Conservation (phyloP, 2,329 filamentous ascomycete genomes). For the Neonectria punicea region DNA sequence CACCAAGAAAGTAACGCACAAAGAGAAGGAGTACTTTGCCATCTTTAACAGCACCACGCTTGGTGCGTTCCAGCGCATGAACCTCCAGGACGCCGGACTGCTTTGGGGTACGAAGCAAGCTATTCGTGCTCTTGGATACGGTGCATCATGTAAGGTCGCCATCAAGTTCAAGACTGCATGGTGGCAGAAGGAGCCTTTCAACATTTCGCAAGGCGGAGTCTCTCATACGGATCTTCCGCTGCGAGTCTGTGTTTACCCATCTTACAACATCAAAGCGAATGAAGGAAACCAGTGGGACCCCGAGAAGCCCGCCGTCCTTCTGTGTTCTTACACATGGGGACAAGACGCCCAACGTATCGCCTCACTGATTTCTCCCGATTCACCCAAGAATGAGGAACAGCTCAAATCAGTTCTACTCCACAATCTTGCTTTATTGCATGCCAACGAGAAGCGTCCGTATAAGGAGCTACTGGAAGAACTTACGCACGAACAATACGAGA, state of each 20-base stretch:
- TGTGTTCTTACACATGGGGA: constrained; percentile 36
- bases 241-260: constrained; percentile 47
- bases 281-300: constrained; percentile 19
- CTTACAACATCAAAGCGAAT: constrained; percentile 37
- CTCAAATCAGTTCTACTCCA: constrained; percentile 25
- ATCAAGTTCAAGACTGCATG: constrained; percentile 49
- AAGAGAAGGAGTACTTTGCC: constrained; percentile 31
- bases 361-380: constrained; percentile 22
- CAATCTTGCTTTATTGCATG: constrained; percentile 29
- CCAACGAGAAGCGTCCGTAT: constrained; percentile 10
- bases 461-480: neutral
- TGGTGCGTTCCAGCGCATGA: constrained; percentile 30
- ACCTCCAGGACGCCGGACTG: constrained; percentile 39
- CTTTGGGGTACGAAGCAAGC: constrained; percentile 44
- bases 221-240: constrained; percentile 44
- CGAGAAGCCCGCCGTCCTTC: constrained; percentile 25
- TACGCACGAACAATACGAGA: constrained; percentile 20
- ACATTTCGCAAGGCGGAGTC: constrained; percentile 23
- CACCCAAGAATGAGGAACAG: constrained; percentile 23
- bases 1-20: neutral
- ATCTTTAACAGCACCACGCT: constrained; percentile 36
- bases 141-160: constrained; percentile 44
- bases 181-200: constrained; percentile 30
- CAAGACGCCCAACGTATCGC: constrained; percentile 36
- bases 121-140: constrained; percentile 45